Base-by-base conservation (phyloP, 768 basidiomycete species). In the Xerocomellus intermedius region DNA sequence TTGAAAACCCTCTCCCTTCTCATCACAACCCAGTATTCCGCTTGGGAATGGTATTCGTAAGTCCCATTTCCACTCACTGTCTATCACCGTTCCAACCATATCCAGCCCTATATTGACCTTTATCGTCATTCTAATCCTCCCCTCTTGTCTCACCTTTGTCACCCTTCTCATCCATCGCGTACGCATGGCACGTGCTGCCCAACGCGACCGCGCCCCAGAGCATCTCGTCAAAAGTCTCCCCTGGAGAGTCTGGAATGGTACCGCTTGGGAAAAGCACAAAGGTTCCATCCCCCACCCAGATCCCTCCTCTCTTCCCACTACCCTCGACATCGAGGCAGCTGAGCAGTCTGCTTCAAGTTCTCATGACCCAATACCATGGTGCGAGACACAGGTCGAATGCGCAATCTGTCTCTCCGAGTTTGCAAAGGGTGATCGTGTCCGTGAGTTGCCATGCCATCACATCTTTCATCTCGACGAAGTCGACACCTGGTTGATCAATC, bases 31-130 rank as follows among this genome's bases (percentile, higher is more conserved):
- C 87, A 90, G 58, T 88, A 86, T 65, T 86, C 88, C 14, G 82
- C 86, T 41, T 94, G 91, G 86, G 91, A 94, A 66, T 95, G 93
- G 91, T 93, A 92, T 67, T 92, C 89, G 90, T 92, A 63, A 60
- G 85, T 52, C 37, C 33, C 43, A 21, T 42, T 42, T 21, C 42
- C 46, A 24, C 60, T 46, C 55, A 35, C 17, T 22, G n/a, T 16
- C n/a, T 49, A 22, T 52, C 42, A 21, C 56, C 60, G 26, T 50
- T 52, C 45, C 54, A 55, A 50, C 37, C 56, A 28, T 36, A 13
- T 58, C 37, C 14, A 92, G 90, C 48, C 91, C 91, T 14, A 88
- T 93, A 59, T 78, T 94, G 52, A 93, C 91, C 10, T 91, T 94
- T 65, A 76, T 94, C 55, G 77, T 94, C 56, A 91, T 98, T 36